phyloP scores from a whole-genome alignment of 176 grass and related monocot species.

The Ensete glaucum region DNA sequence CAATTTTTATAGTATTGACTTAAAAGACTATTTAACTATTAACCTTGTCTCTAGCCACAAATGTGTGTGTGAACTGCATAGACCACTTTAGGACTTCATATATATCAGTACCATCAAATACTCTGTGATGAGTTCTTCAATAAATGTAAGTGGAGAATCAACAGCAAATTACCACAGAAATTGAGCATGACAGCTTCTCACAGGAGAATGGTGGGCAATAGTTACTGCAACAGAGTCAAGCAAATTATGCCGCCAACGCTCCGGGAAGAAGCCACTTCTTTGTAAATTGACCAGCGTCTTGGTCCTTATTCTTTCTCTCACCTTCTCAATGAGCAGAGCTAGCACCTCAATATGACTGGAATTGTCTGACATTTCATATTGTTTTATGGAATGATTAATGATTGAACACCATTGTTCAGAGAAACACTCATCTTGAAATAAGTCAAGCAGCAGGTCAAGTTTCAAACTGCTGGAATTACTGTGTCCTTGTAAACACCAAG shows the following conservation, averaged over 20 bases:
- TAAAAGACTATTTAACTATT: background rate
- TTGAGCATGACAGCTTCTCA: conserved; percentile 25
- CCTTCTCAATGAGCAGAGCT: conserved; percentile 46
- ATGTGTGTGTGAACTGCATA: background rate
- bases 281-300: conserved; percentile 39
- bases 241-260: conserved; percentile 53
- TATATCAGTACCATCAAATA: background rate
- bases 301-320: conserved; percentile 44
- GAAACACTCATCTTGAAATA: conserved; percentile 72
- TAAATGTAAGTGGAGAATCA: background rate
- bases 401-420: conserved; percentile 64
- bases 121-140: background rate
- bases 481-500: conserved; percentile 75
- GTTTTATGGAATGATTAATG: conserved; percentile 34
- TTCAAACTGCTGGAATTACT: conserved; percentile 45
- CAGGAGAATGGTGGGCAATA: conserved; percentile 33
- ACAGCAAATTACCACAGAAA: conserved; percentile 50
- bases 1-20: too few relatives aligned
- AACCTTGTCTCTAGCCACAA: background rate
- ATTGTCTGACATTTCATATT: conserved; percentile 22
- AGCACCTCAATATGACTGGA: conserved; percentile 47
- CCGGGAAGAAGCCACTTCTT: conserved; percentile 38
- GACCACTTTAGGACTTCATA: background rate
- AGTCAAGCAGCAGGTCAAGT: conserved; percentile 71
- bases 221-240: conserved; percentile 53